phyloP scores from a whole-genome alignment of 2,329 filamentous ascomycete species.

The Clonostachys solani region DNA sequence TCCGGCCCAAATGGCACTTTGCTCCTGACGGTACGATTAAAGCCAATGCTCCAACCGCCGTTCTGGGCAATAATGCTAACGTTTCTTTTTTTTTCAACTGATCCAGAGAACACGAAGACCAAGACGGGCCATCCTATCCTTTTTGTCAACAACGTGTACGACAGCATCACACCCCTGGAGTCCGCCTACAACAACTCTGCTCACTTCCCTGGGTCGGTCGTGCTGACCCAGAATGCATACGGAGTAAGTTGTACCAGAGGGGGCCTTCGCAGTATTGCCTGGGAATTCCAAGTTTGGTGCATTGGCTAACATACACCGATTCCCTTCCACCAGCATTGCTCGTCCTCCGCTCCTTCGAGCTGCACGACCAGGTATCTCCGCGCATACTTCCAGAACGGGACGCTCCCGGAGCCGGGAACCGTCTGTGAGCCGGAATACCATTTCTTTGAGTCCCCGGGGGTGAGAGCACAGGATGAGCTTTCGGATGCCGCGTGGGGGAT shows the following conservation, averaged over 20 bases:
- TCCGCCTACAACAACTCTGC: conserved; percentile 38
- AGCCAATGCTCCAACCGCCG: too few relatives aligned
- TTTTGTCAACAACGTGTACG: conserved; percentile 36
- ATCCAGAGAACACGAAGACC: conserved; percentile 18
- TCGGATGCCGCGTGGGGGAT: background rate
- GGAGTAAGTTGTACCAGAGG: conserved; percentile 32
- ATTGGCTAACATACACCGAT: background rate
- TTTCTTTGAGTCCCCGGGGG: conserved; percentile 30
- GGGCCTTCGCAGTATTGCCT: background rate
- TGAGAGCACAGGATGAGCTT: background rate
- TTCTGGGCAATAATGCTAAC: background rate
- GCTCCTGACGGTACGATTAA: background rate
- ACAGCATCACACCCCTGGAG: conserved; percentile 42
- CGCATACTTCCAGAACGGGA: conserved; percentile 39
- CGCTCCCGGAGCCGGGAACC: conserved; percentile 35
- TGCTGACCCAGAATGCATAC: conserved; percentile 45
- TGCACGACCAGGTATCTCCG: conserved; percentile 36
- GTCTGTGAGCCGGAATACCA: conserved; percentile 39
- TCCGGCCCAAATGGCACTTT: conserved; percentile 33
- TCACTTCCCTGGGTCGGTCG: conserved; percentile 36
- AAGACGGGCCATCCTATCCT: conserved; percentile 37
- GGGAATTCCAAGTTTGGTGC: background rate
- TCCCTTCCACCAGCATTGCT: conserved; percentile 37
- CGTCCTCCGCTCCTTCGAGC: conserved; percentile 33
- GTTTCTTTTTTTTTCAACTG: background rate